Percentiles rank a stretch among this genome's conserved stretches.
Evolutionary conservation across 305 asterid genomes (phyloP).

Genomic region (Ajuga reptans): DNA sequence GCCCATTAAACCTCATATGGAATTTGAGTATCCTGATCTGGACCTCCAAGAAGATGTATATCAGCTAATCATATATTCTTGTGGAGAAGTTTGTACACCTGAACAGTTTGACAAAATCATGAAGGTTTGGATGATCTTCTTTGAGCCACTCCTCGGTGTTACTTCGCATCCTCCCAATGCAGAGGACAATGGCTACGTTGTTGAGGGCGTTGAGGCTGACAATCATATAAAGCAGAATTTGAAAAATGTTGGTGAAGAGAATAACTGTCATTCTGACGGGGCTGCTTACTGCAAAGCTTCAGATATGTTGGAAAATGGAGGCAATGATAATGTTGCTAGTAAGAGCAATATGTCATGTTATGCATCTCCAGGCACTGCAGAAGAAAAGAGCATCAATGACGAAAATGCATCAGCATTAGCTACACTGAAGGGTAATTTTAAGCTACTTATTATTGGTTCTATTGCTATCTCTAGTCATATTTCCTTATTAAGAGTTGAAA

Average conservation of each 20-base stretch:
- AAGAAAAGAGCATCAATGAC: conserved; percentile 26
- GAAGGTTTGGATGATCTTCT: conserved; percentile 75
- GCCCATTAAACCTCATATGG: conserved; percentile 56
- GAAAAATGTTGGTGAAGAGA: conserved; percentile 32
- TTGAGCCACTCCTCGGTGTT: conserved; percentile 67
- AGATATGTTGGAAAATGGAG: conserved; percentile 29
- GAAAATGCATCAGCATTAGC: conserved; percentile 41
- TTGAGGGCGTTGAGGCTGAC: conserved; percentile 25
- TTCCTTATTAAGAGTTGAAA: conserved; percentile 13
- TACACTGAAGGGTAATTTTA: conserved; percentile 30
- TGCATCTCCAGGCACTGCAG: conserved; percentile 29
- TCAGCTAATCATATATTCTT: conserved; percentile 71
- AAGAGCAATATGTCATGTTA: conserved; percentile 29
- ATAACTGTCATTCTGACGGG: conserved; percentile 30
- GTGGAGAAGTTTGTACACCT: conserved; percentile 73
- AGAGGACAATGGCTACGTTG: conserved; percentile 34
- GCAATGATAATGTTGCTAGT: conserved; percentile 25
- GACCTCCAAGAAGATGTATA: conserved; percentile 81
- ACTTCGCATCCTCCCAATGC: conserved; percentile 39
- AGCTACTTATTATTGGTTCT: conserved; percentile 12
- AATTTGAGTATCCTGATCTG: conserved; percentile 62
- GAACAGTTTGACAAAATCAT: conserved; percentile 70
- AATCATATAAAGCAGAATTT: conserved; percentile 25
- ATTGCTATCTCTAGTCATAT: conserved; percentile 3
- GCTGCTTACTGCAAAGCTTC: conserved; percentile 31